Evolutionary conservation across 2,329 filamentous ascomycete species (phyloP).

Genomic region (Pseudocercospora fuligena): DNA sequence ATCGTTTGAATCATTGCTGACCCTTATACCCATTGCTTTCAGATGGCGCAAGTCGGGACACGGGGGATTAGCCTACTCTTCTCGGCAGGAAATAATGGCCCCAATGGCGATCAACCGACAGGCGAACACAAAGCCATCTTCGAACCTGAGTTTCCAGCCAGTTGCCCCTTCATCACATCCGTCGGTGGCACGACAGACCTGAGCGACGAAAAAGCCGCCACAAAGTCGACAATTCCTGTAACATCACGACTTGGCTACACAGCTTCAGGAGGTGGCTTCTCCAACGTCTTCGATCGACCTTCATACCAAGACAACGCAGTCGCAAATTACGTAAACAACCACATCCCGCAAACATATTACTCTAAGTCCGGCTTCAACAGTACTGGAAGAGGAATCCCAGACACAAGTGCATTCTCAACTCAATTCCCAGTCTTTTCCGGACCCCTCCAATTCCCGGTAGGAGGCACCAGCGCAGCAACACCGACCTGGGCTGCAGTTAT

Average conservation of each 20-base stretch:
- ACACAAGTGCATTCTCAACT: conserved; percentile 54
- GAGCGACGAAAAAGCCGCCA: conserved; percentile 31
- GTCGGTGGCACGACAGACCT: conserved; percentile 46
- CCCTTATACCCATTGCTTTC: no score
- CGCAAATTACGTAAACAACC: conserved; percentile 44
- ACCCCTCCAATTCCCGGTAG: conserved; percentile 35
- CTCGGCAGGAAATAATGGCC: conserved; percentile 64
- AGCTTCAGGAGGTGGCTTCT: conserved; percentile 47
- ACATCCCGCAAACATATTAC: conserved; percentile 45
- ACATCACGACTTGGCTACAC: conserved; percentile 25
- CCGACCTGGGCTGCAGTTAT: conserved; percentile 65
- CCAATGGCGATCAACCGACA: conserved; percentile 28
- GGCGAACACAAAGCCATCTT: conserved; percentile 52
- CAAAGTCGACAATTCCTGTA: conserved; percentile 25
- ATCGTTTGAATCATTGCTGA: no score
- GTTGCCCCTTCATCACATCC: conserved; percentile 53
- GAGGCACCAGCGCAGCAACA: conserved; percentile 57
- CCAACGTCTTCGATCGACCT: conserved; percentile 49
- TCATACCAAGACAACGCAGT: conserved; percentile 49
- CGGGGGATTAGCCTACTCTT: conserved; percentile 67
- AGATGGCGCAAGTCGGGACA: conserved; percentile 68
- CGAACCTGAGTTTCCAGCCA: conserved; percentile 52
- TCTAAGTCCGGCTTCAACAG: conserved; percentile 49
- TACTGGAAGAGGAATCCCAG: conserved; percentile 49
- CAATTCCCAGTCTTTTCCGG: conserved; percentile 44